Base-by-base conservation (phyloP, 176 grass and related monocot genomes). In the Zea luxurians region DNA sequence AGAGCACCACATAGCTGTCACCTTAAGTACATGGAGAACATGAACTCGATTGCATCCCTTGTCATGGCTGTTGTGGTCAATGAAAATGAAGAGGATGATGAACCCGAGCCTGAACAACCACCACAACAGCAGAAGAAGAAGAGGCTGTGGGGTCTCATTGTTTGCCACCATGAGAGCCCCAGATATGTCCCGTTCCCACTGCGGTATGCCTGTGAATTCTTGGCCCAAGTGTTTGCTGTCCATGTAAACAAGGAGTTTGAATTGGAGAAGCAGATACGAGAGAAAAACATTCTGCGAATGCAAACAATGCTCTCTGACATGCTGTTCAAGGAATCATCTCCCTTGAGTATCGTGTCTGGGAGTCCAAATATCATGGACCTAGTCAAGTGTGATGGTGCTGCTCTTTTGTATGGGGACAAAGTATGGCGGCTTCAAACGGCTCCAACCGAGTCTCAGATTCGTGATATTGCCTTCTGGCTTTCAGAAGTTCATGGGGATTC, bases 21-120 rank as follows among this genome's bases (percentile, higher is more conserved):
- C 75, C 85, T 94, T 69, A 85, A 94, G 80, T 97, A 97, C 61
- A 97, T 97, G 91, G 87, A 90, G 80, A 97, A 94, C 87, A 97
- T 97, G 95, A 97, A 90, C 59, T 90, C 95, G 0, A 92, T 97
- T 47, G 95, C 95, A 36, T 97, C 95, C 4, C 89, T 97, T 18
- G 89, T 92, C 45, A 92, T 97, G 95, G 91, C 89, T 13, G 89
- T 97, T 21, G 91, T 92, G 50, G 44, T 94, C 10, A 94, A 97
- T 55, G 94, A 90, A 66, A 70, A 73, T 54, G 70, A 76, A 72
- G 91, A 85, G 7, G 88, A 87, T 35, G 89, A 92, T 7, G 84
- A 78, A 18, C 38, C 20, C 0, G 70, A 83, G 37, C 20, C 61
- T 37, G 80, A 72, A 52, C 84, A 89, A 61, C 61, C 70, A 11